These are phyloP conservation scores for Penicillium angulare DNA, from an alignment of 495 filamentous ascomycete genomes.

Conservation along the genomic window DNA sequence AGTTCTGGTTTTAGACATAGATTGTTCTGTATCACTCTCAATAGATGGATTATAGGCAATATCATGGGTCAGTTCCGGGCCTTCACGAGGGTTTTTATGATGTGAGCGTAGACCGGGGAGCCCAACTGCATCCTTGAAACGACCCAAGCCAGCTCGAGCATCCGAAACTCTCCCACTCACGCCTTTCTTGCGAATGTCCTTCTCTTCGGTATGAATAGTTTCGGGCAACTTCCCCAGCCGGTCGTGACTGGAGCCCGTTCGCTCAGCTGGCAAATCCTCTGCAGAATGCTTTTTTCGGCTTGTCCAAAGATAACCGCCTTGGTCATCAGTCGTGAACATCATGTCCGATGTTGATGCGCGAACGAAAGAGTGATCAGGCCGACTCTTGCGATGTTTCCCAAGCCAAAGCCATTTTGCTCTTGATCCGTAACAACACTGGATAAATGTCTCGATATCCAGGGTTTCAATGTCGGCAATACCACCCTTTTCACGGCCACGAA, in stretches of 20 bases:
- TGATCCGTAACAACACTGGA: conserved; percentile 71
- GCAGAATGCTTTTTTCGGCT: conserved; percentile 49
- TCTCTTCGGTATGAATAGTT: conserved; percentile 45
- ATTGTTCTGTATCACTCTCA: conserved; percentile 36
- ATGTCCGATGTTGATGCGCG: conserved; percentile 54
- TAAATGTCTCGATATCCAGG: conserved; percentile 79
- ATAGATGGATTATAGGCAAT: conserved; percentile 26
- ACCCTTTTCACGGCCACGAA: conserved; percentile 81
- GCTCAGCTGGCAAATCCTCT: conserved; percentile 37
- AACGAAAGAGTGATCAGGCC: conserved; percentile 47
- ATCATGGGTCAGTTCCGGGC: conserved; percentile 29
- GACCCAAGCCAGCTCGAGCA: conserved; percentile 76
- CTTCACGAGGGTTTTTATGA: conserved; percentile 43
- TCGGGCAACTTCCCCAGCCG: conserved; percentile 31
- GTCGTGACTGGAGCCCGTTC: conserved; percentile 26
- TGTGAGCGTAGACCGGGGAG: conserved; percentile 48
- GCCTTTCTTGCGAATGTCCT: conserved; percentile 70
- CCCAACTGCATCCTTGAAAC: conserved; percentile 85
- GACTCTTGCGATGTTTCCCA: conserved; percentile 74
- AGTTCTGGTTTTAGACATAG: conserved; percentile 10
- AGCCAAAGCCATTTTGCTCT: conserved; percentile 91
- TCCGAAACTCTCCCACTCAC: conserved; percentile 79
- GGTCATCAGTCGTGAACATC: conserved; percentile 66
- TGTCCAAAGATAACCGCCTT: conserved; percentile 64
- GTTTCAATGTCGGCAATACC: conserved; percentile 92